Evolutionary conservation across 75 land plant species (phyloP), one percentile per base, ranked within the genome.

Genomic region (Selaginella moellendorffii): DNA sequence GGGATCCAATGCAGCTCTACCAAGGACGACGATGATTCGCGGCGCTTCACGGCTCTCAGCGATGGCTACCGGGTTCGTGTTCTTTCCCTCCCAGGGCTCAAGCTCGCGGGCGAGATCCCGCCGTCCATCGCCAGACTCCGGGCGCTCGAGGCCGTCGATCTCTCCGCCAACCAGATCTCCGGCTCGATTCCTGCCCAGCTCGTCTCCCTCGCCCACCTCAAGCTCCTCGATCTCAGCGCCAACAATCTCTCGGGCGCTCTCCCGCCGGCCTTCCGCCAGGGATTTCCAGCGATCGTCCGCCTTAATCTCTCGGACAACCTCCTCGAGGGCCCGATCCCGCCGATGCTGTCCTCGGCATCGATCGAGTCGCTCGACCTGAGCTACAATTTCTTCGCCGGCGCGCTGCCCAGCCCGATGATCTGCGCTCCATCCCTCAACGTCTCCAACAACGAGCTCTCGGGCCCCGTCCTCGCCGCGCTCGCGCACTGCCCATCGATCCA

Each of bases 231-330:
- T 46, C 36, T 64, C n/a, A 30, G 36, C n/a, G 0, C 0, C 8
- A 64, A 64, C 30, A 42, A 31, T 0, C 30, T 64, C 0, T 36
- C 30, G 0, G 65, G 65, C 23, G 14, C 0, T 20, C 19, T 64
- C n/a, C 63, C 65, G 27, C 30, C 52, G 19, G 52, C 66, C 30
- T 8, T 82, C 27, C 54, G 42, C 9, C 77, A 80, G 52, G 64
- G 53, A 1, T 21, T 80, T 2, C 1, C 27, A 8, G 83, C 82
- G 2, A 0, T 0, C 9, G 69, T 82, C 14, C 85, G 52, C 31
- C 70, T 88, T 30, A 80, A 80, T 54, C 66, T 88, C 22, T 83
- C 89, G 1, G 60, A 70, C 64, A 88, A 88, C 65, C 31, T 24
- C 26, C 79, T 87, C 52, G 53, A 68, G 31, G 91, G 84, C 31